Conservation (phyloP, 2,329 filamentous ascomycete genomes). For the Penicillium psychrosexuale region DNA sequence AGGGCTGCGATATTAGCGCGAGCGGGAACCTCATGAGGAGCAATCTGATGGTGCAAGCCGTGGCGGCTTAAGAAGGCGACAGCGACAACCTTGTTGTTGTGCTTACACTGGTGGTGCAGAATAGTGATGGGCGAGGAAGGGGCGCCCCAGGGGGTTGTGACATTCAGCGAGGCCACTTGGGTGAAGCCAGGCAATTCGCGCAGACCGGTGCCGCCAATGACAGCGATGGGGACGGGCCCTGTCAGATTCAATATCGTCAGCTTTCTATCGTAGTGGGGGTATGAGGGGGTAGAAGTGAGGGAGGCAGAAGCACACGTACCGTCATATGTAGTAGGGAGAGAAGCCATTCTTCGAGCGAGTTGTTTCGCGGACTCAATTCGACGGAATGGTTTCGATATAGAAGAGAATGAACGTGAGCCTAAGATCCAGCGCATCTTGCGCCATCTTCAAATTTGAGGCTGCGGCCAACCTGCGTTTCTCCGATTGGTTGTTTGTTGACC, state of each 20-base stretch:
- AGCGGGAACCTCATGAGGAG: slow-evolving; percentile 90
- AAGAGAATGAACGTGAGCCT: slow-evolving; percentile 23
- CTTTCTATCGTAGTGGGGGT: slow-evolving; percentile 11
- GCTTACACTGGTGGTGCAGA: slow-evolving; percentile 76
- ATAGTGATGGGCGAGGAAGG: slow-evolving; percentile 78
- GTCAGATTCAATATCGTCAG: slow-evolving; percentile 14
- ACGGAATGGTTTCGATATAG: slow-evolving; percentile 25
- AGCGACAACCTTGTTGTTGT: slow-evolving; percentile 58
- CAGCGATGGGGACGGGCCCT: slow-evolving; percentile 72
- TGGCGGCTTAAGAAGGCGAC: slow-evolving; percentile 94
- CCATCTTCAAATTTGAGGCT: slow-evolving; percentile 20
- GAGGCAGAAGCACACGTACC: slow-evolving; percentile 42
- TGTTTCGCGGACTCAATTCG: slow-evolving; percentile 36
- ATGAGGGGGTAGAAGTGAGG: slow-evolving; percentile 6
- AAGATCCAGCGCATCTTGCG: slow-evolving; percentile 16
- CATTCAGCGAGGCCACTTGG: slow-evolving; percentile 73
- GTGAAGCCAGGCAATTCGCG: slow-evolving; percentile 82
- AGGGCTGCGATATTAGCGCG: slow-evolving; percentile 99
- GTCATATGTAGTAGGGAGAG: slow-evolving; percentile 58
- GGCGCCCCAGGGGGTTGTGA: slow-evolving; percentile 82
- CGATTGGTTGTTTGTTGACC: slow-evolving; percentile 25
- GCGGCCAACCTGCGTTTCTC: slow-evolving; percentile 9
- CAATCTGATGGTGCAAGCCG: slow-evolving; percentile 80
- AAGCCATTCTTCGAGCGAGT: slow-evolving; percentile 46
- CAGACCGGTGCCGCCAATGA: slow-evolving; percentile 91